phyloP scores from a whole-genome alignment of 495 filamentous ascomycete genomes.

The Aspergillus hancockii region DNA sequence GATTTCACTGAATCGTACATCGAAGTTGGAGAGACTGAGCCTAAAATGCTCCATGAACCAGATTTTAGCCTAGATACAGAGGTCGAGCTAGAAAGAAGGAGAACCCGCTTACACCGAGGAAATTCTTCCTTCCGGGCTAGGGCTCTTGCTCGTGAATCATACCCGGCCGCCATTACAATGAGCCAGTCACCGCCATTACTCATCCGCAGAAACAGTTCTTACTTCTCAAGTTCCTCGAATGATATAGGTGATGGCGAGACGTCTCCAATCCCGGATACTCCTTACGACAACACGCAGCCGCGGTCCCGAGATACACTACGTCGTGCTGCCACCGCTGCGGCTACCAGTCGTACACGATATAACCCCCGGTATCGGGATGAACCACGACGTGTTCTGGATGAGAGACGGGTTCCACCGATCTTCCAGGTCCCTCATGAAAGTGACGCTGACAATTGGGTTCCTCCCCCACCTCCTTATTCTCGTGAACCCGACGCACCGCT shows the following conservation, averaged over 20 bases:
- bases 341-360: constrained; percentile 64
- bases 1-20: constrained; percentile 58
- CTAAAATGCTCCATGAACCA: constrained; percentile 72
- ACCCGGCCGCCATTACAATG: constrained; percentile 20
- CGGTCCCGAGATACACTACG: constrained; percentile 74
- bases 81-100: constrained; percentile 75
- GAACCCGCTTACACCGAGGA: constrained; percentile 54
- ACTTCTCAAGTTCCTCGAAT: constrained; percentile 22
- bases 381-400: constrained; percentile 20
- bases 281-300: constrained; percentile 77
- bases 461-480: constrained; percentile 86
- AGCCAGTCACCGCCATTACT: constrained; percentile 15
- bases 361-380: constrained; percentile 43
- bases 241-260: constrained; percentile 21
- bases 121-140: constrained; percentile 25
- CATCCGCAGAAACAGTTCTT: constrained; percentile 29
- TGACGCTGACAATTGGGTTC: constrained; percentile 90
- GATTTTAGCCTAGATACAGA: constrained; percentile 76
- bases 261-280: constrained; percentile 38
- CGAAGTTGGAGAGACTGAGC: constrained; percentile 71
- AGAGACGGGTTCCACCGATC: constrained; percentile 13
- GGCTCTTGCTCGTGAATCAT: constrained; percentile 24
- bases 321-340: constrained; percentile 77
- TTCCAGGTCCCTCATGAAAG: constrained; percentile 74
- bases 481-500: constrained; percentile 64